phyloP scores from a whole-genome alignment of 768 basidiomycete genomes.

The Hemileccinum impolitum region DNA sequence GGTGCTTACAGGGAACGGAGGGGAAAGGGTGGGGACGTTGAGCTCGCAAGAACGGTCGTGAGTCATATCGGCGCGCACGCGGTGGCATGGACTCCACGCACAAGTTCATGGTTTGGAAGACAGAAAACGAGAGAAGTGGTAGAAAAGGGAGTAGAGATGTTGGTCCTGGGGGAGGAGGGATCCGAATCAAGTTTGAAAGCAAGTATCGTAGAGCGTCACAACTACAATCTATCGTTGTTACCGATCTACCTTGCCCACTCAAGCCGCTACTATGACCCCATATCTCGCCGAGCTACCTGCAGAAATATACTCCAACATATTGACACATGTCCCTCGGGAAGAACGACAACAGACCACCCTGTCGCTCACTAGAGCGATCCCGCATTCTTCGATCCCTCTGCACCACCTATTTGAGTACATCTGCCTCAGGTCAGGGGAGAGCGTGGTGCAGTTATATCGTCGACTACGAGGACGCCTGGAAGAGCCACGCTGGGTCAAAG shows the following conservation, averaged over 20 bases:
- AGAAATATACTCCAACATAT: slow-evolving; percentile 63
- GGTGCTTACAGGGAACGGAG: slow-evolving; percentile 37
- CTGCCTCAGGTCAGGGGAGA: slow-evolving; percentile 45
- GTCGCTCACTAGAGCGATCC: slow-evolving; percentile 61
- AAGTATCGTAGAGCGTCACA: slow-evolving; percentile 31
- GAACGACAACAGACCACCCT: slow-evolving; percentile 52
- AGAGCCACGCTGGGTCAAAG: slow-evolving; percentile 41
- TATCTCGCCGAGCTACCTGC: slow-evolving; percentile 46
- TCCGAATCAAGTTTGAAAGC: slow-evolving; percentile 23
- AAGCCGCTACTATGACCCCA: slow-evolving; percentile 12
- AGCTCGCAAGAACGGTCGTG: slow-evolving; percentile 35
- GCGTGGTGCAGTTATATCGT: slow-evolving; percentile 54
- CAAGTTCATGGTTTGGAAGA: slow-evolving; percentile 45
- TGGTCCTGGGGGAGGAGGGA: slow-evolving; percentile 35
- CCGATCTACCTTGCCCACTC: no score
- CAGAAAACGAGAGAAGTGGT: slow-evolving; percentile 49
- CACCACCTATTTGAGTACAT: slow-evolving; percentile 59
- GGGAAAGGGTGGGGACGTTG: slow-evolving; percentile 16
- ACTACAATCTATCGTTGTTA: no score
- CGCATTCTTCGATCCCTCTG: slow-evolving; percentile 53
- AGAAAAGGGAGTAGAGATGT: slow-evolving; percentile 43
- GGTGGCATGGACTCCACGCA: slow-evolving; percentile 47
- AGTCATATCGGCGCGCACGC: slow-evolving; percentile 56
- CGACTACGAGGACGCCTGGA: slow-evolving; percentile 43
- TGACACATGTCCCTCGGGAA: slow-evolving; percentile 46